A percentile compares a stretch with the other conserved stretches of the same genome.
Evolutionary conservation across 2,329 filamentous ascomycete genomes (phyloP).

Genomic region (Mariannaea sp.): DNA sequence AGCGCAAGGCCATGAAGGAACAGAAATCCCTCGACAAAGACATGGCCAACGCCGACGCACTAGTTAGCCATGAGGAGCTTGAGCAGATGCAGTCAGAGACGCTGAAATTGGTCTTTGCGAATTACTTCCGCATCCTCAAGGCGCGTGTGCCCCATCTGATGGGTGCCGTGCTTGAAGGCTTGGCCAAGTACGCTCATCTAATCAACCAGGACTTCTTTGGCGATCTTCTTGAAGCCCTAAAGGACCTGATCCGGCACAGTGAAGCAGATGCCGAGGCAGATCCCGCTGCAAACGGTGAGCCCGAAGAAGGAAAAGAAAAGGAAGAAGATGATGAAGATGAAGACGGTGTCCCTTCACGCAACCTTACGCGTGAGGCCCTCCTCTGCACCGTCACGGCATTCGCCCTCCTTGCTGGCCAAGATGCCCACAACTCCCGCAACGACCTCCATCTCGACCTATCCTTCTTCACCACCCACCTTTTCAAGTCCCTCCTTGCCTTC

Average conservation of each 20-base stretch:
- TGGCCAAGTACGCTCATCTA: conserved; percentile 91
- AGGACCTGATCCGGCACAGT: conserved; percentile 84
- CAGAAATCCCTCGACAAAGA: conserved; percentile 89
- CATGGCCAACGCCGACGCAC: conserved; percentile 88
- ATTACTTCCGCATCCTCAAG: conserved; percentile 94
- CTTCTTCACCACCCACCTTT: conserved; percentile 95
- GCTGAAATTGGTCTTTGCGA: conserved; percentile 91
- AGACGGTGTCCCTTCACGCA: conserved; percentile 59
- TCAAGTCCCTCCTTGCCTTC: conserved; percentile 79
- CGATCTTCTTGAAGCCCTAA: conserved; percentile 89
- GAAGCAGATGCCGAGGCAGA: conserved; percentile 59
- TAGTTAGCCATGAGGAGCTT: conserved; percentile 88
- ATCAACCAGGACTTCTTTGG: conserved; percentile 99
- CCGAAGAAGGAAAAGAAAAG: conserved; percentile 46
- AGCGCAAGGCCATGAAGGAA: conserved; percentile 82
- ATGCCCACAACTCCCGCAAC: conserved; percentile 81
- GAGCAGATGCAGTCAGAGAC: conserved; percentile 96
- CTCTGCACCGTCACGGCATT: conserved; percentile 97
- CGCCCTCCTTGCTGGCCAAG: conserved; percentile 92
- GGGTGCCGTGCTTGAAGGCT: conserved; percentile 94
- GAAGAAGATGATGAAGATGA: conserved; percentile 50
- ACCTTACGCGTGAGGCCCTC: conserved; percentile 82
- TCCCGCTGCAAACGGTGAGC: conserved; percentile 49
- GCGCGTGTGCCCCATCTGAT: conserved; percentile 80
- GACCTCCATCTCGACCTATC: conserved; percentile 87